Conservation (phyloP, 768 basidiomycete genomes). For the Suillus lakei region DNA sequence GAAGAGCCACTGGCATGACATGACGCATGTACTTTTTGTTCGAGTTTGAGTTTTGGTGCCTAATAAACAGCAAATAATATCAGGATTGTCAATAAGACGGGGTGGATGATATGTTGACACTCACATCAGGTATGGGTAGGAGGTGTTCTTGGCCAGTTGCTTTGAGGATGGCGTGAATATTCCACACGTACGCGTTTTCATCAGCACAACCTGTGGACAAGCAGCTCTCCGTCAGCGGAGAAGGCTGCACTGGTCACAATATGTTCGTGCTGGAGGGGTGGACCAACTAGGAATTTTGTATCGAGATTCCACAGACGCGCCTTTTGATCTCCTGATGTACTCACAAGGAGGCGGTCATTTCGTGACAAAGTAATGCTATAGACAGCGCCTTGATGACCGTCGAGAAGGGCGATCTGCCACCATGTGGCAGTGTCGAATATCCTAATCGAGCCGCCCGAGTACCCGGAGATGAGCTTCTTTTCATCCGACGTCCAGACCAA, state of each 20-base stretch:
- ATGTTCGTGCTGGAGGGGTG: slow-evolving; percentile 29
- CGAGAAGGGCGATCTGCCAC: slow-evolving; percentile 10
- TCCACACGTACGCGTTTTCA: not conserved
- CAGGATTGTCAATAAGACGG: not conserved
- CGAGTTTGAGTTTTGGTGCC: not conserved
- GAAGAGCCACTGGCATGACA: not conserved
- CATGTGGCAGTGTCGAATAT: not conserved
- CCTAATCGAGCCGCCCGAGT: not conserved
- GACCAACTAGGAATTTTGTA: slow-evolving; percentile 25
- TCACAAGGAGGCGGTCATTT: slow-evolving; percentile 30
- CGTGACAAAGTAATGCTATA: slow-evolving; percentile 32
- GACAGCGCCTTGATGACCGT: slow-evolving; percentile 26
- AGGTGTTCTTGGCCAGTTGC: not conserved
- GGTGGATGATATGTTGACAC: not conserved
- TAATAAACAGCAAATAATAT: not conserved
- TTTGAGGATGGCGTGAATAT: not conserved
- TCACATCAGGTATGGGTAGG: not conserved
- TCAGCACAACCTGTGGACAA: not conserved
- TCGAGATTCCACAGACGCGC: slow-evolving; percentile 33
- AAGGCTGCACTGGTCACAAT: slow-evolving; percentile 31
- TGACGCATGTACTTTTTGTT: not conserved
- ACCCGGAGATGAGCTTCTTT: not conserved
- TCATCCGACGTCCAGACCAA: not conserved
- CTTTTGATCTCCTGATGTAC: slow-evolving; percentile 34
- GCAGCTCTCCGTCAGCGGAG: slow-evolving; percentile 27